These are phyloP conservation scores for Cladosporium halotolerans DNA, from an alignment of 2,329 filamentous ascomycete genomes.

Conservation along the genomic window DNA sequence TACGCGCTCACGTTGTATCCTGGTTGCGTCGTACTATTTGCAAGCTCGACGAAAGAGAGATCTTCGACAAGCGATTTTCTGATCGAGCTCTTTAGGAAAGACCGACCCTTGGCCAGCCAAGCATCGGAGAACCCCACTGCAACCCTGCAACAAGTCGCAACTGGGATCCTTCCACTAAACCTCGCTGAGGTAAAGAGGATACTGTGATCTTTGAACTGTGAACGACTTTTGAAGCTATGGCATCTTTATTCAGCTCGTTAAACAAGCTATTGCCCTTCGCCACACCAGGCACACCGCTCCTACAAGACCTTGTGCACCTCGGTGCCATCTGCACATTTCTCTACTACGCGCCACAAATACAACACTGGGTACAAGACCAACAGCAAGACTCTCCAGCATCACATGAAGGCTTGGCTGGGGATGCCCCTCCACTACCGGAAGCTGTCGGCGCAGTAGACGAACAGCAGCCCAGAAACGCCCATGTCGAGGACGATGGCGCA, in stretches of 20 bases:
- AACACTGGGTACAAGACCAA: slow-evolving; percentile 29
- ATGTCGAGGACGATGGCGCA: slow-evolving; percentile 2
- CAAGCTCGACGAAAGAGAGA: no score
- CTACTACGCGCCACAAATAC: slow-evolving; percentile 43
- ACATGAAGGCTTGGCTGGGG: neutral
- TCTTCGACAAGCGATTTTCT: no score
- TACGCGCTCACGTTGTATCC: neutral
- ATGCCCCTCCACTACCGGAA: neutral
- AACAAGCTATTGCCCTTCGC: slow-evolving; percentile 45
- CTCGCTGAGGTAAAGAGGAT: no score
- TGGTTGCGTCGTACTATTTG: neutral
- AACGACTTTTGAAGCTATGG: slow-evolving; percentile 16
- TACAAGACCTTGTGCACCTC: slow-evolving; percentile 43
- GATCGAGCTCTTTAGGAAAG: no score
- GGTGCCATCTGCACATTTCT: slow-evolving; percentile 38
- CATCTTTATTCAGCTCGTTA: slow-evolving; percentile 22
- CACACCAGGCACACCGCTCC: slow-evolving; percentile 39
- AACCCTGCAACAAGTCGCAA: no score
- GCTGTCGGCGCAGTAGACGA: neutral
- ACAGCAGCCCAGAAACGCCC: slow-evolving; percentile 5
- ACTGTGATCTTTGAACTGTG: no score
- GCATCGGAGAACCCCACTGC: no score
- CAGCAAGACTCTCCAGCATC: neutral
- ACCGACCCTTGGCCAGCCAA: no score
- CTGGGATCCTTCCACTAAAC: no score